Base-by-base conservation (phyloP, 108 stramenopile species). In the Mediolabrus comicus region DNA sequence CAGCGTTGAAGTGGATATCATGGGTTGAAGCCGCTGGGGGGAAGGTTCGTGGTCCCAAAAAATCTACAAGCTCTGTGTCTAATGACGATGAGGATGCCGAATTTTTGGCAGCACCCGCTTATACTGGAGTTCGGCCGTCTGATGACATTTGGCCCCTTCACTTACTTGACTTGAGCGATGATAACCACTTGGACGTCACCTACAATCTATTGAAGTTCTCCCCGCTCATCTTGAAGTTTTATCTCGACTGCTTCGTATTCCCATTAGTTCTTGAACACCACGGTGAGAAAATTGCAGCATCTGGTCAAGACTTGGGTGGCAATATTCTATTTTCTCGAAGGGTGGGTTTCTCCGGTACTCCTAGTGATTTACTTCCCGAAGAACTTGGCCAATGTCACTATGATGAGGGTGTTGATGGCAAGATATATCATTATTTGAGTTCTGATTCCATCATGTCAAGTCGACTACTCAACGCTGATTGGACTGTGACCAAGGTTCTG, bases 61-160 rank as follows among this genome's bases (percentile, higher is more conserved):
- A 94, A 63, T 86, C 86, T 14, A 85, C 89, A 53, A 83, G 39
- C 24, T 74, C 79, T 17, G 71, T 65, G 2, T 56, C 71, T 31
- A 59, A 53, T 31, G 85, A 67, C 12, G 76, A 85, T 31, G 69
- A 82, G 27, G 88, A 85, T 31, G 49, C 73, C 12, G 77, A 83
- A 22, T 71, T 65, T 67, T 52, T 80, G 41, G 71, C 78, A 16
- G 72, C 72, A 27, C 76, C 81, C 31, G 69, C 75, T 46, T 72
- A 80, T 60, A 46, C 53, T 62, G 76, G 85, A 57, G 58, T 92
- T 67, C 59, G 91, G 41, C 89, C 91, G 8, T 59, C 87, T 8
- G 95, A 99, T 71, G 97, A 98, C 54, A 92, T 99, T 59, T 97
- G 96, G 97, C 99, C 99, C 4, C 87, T 99, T 46, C 97, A 98